A percentile compares a stretch with the other conserved stretches of the same genome.
Conservation (phyloP, 257 asterid species). For the Ilex asprella region DNA sequence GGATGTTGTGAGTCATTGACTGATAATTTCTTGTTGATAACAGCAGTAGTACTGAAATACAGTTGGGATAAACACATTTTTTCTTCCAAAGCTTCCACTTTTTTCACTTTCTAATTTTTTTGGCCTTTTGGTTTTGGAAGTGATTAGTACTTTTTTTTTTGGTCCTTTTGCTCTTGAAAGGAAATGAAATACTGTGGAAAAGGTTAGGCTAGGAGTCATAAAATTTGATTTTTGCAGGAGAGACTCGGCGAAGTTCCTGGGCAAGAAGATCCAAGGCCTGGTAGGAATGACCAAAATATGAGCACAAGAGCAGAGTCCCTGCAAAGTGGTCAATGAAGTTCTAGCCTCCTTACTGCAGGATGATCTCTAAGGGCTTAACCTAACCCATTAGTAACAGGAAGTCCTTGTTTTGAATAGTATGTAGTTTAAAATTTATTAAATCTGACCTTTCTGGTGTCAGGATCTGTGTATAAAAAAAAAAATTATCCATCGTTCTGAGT, state of each 20-base stretch:
- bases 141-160: no score
- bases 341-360: slow-evolving; percentile 18
- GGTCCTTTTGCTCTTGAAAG: no score
- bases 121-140: neutral
- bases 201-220: neutral
- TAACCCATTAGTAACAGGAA: slow-evolving; percentile 38
- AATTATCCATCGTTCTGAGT: neutral
- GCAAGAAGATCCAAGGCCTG: slow-evolving; percentile 54
- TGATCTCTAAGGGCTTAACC: slow-evolving; percentile 36
- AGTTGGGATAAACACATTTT: no score
- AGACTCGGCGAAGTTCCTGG: slow-evolving; percentile 61
- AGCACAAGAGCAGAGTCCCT: slow-evolving; percentile 19
- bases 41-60: no score
- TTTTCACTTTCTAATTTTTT: neutral
- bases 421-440: slow-evolving; percentile 37
- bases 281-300: slow-evolving; percentile 34
- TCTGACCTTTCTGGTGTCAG: slow-evolving; percentile 32
- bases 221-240: slow-evolving; percentile 42
- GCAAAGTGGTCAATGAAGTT: slow-evolving; percentile 30
- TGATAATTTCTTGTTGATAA: no score
- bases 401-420: slow-evolving; percentile 27
- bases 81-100: no score
- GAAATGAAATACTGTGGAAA: no score
- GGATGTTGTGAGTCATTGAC: no score
- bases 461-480: slow-evolving; percentile 4